phyloP scores from a whole-genome alignment of 305 asterid species.

The Fraxinus platypoda region DNA sequence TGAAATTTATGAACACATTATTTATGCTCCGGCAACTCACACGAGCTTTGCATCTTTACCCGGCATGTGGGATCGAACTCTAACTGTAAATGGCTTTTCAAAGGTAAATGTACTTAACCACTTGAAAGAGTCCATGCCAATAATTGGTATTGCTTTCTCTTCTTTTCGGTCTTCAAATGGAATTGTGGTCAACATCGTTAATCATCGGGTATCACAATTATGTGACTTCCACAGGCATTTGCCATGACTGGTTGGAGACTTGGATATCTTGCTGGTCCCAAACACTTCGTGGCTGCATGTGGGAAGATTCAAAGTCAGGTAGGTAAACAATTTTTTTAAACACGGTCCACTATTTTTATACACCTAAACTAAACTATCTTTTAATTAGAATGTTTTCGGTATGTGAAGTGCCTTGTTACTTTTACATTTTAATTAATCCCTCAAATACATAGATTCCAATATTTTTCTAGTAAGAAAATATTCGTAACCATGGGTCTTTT shows the following conservation, averaged over 20 bases:
- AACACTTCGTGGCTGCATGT: constrained; percentile 87
- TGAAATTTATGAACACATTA: constrained; percentile 93
- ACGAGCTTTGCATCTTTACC: constrained; percentile 97
- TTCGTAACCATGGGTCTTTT: not conserved
- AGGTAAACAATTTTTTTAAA: constrained; percentile 32
- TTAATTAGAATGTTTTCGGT: not conserved
- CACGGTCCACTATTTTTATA: not conserved
- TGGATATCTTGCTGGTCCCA: constrained; percentile 85
- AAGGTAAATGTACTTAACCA: constrained; percentile 48
- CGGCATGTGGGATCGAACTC: constrained; percentile 91
- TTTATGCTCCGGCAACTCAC: constrained; percentile 89
- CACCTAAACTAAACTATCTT: not conserved
- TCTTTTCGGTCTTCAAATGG: constrained; percentile 26
- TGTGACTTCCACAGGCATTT: constrained; percentile 54
- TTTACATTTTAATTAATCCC: not conserved
- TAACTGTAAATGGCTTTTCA: constrained; percentile 94
- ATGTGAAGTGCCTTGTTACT: not conserved
- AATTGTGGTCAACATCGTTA: not conserved
- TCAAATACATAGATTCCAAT: not conserved
- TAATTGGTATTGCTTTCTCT: constrained; percentile 4
- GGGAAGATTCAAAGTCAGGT: constrained; percentile 97
- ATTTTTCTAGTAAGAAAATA: not conserved
- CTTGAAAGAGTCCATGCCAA: not conserved
- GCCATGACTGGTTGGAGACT: constrained; percentile 99
- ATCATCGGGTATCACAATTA: not conserved